Evolutionary conservation across 2,329 filamentous ascomycete genomes (phyloP).

Genomic region (Orbilia blumenaviensis): DNA sequence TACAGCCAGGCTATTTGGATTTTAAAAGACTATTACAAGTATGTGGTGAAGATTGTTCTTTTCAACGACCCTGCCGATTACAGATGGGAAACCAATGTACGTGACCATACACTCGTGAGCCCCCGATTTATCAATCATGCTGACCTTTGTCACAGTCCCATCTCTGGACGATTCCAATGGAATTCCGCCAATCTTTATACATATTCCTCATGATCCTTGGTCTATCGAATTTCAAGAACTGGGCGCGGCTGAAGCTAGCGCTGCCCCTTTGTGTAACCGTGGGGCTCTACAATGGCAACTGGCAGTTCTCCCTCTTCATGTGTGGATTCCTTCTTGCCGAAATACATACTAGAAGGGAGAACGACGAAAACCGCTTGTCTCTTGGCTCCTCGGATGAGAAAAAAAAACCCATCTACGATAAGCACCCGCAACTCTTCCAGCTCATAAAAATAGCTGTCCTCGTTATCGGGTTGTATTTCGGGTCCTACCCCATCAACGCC

Average conservation of each 20-base stretch:
- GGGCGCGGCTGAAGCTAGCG: constrained; percentile 59
- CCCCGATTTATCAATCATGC: neutral
- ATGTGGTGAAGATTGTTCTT: neutral
- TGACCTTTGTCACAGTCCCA: constrained; percentile 57
- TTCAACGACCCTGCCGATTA: neutral
- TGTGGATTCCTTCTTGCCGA: constrained; percentile 29
- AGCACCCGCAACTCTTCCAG: neutral
- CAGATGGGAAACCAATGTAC: constrained; percentile 29
- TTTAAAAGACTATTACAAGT: constrained; percentile 16
- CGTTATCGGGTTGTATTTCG: constrained; percentile 11
- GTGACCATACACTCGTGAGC: neutral
- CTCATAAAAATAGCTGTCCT: neutral
- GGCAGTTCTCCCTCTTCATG: constrained; percentile 26
- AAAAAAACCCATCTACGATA: neutral
- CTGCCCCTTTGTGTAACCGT: constrained; percentile 35
- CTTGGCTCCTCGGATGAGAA: neutral
- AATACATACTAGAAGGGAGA: neutral
- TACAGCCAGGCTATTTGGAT: constrained; percentile 13
- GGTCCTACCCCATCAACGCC: constrained; percentile 22
- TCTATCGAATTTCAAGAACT: constrained; percentile 60
- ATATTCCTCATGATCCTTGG: constrained; percentile 62
- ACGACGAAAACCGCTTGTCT: neutral
- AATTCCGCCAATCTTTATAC: constrained; percentile 64
- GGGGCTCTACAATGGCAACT: neutral
- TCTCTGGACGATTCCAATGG: constrained; percentile 66